phyloP scores from a whole-genome alignment of 345 rosid species.

The Brassica carinata region DNA sequence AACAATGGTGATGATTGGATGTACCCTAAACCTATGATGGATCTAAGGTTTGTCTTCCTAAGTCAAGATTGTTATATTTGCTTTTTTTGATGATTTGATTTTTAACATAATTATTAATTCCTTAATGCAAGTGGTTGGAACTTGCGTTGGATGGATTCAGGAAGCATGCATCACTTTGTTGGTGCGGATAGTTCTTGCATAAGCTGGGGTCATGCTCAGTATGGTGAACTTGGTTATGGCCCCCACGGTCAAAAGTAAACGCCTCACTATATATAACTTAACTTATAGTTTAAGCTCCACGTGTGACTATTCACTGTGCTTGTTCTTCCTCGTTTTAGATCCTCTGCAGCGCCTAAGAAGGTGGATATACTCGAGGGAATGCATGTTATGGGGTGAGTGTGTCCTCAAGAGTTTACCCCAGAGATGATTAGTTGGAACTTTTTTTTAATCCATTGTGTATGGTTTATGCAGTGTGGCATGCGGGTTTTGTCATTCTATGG shows the following conservation, averaged over 20 bases:
- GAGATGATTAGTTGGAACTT: not conserved
- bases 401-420: constrained; percentile 15
- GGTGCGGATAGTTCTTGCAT: constrained; percentile 98
- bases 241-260: constrained; percentile 90
- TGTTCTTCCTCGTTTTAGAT: constrained; percentile 52
- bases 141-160: constrained; percentile 96
- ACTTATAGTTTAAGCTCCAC: not conserved
- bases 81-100: not conserved
- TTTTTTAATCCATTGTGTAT: not conserved
- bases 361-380: constrained; percentile 91
- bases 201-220: constrained; percentile 95
- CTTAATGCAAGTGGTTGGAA: constrained; percentile 83
- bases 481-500: constrained; percentile 86
- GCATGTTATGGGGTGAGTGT: constrained; percentile 76
- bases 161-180: constrained; percentile 94
- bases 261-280: constrained; percentile 11
- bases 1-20: constrained; percentile 95
- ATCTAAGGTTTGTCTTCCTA: constrained; percentile 66
- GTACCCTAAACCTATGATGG: constrained; percentile 99
- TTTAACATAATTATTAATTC: not conserved
- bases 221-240: constrained; percentile 98
- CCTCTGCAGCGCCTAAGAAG: constrained; percentile 94
- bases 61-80: not conserved
- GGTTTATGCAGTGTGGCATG: constrained; percentile 77
- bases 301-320: constrained; percentile 7